phyloP scores from a whole-genome alignment of 2,329 filamentous ascomycete genomes.

The Westerdykella aurantiaca region DNA sequence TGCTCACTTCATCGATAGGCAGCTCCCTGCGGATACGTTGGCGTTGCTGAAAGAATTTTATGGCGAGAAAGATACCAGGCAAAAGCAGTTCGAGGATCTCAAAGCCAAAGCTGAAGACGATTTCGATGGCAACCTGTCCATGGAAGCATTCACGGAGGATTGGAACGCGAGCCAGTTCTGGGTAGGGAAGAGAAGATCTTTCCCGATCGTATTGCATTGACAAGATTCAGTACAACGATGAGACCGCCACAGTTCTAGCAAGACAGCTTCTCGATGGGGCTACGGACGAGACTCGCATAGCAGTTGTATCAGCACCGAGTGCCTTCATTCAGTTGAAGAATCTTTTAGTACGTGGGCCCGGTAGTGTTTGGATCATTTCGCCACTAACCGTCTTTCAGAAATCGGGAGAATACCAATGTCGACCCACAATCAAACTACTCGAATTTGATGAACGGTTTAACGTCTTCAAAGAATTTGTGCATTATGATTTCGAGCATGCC shows the following conservation, averaged over 20 bases:
- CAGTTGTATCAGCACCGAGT: constrained; percentile 68
- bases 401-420: constrained; percentile 24
- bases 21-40: constrained; percentile 61
- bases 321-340: constrained; percentile 74
- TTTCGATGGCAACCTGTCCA: constrained; percentile 47
- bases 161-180: constrained; percentile 84
- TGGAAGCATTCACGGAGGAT: constrained; percentile 70
- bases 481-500: constrained; percentile 68
- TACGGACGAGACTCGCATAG: constrained; percentile 55
- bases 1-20: constrained; percentile 36
- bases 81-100: constrained; percentile 63
- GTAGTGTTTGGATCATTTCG: background rate
- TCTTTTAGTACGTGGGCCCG: constrained; percentile 48
- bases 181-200: constrained; percentile 44
- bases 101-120: constrained; percentile 56
- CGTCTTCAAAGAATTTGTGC: constrained; percentile 67
- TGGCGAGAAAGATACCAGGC: constrained; percentile 61
- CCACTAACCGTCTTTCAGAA: constrained; percentile 11
- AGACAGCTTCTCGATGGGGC: constrained; percentile 59
- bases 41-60: constrained; percentile 69
- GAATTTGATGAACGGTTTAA: constrained; percentile 70
- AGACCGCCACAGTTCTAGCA: constrained; percentile 61
- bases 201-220: background rate
- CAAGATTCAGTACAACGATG: constrained; percentile 59
- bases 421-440: constrained; percentile 59